Conservation (phyloP, 1,284 basidiomycete genomes). For the Vanrija pseudolonga region DNA sequence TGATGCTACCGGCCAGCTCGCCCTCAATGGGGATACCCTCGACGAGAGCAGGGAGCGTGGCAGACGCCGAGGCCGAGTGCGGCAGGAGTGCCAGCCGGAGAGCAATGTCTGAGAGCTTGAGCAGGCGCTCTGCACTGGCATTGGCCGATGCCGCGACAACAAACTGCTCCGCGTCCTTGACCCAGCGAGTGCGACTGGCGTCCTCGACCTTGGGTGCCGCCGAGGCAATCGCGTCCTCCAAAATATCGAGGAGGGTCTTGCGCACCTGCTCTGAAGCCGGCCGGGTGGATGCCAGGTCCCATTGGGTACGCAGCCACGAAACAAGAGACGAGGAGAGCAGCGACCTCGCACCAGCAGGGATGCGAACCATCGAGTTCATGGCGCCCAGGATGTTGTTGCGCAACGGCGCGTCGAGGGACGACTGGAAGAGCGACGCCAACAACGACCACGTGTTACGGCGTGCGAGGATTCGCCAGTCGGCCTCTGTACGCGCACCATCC, state of each 20-base stretch:
- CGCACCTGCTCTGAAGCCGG: slow-evolving; percentile 15
- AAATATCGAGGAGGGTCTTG: slow-evolving; percentile 2
- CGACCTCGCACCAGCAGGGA: slow-evolving; percentile 62
- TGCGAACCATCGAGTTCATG: slow-evolving; percentile 65
- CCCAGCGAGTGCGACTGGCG: slow-evolving; percentile 3
- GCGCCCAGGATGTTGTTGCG: slow-evolving; percentile 56
- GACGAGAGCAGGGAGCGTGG: slow-evolving; percentile 6
- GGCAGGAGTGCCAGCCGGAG: background rate
- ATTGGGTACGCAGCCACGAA: slow-evolving; percentile 73
- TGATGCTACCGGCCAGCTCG: background rate
- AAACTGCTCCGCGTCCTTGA: background rate
- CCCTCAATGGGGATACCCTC: background rate
- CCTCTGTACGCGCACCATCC: slow-evolving; percentile 66
- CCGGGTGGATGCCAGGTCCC: slow-evolving; percentile 33
- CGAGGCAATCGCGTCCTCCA: slow-evolving; percentile 18
- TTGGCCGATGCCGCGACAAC: background rate
- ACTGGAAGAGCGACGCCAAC: slow-evolving; percentile 72
- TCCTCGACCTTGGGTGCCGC: slow-evolving; percentile 10
- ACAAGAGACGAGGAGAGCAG: slow-evolving; percentile 66
- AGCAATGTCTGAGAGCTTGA: slow-evolving; percentile 3
- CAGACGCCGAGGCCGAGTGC: background rate
- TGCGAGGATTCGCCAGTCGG: slow-evolving; percentile 76
- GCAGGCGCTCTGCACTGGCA: background rate
- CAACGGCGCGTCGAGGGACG: slow-evolving; percentile 56
- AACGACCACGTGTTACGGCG: slow-evolving; percentile 83